Percentiles rank a stretch among this genome's conserved stretches.
These are phyloP conservation scores for Chloropicon primus DNA, from an alignment of 139 green algal species.

Conservation along the genomic window DNA sequence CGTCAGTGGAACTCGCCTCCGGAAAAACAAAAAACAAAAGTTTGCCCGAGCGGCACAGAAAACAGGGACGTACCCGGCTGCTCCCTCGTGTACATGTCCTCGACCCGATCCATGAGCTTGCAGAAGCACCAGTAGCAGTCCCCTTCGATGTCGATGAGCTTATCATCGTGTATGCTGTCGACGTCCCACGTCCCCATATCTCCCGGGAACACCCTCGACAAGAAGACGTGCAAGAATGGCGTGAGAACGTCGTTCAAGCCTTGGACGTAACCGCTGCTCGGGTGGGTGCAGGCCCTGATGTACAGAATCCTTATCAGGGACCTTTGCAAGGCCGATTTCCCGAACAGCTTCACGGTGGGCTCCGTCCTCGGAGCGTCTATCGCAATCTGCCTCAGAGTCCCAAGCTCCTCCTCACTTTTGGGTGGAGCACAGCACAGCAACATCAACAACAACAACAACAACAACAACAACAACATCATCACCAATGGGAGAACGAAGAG, in stretches of 20 bases:
- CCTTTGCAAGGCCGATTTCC: conserved; percentile 61
- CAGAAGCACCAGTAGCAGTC: conserved; percentile 93
- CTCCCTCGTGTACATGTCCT: conserved; percentile 95
- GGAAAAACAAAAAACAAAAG: no score
- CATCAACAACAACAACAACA: not conserved
- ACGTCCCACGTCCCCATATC: conserved; percentile 46
- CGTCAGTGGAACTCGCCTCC: no score
- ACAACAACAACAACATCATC: no score
- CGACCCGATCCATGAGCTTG: conserved; percentile 34
- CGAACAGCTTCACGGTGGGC: conserved; percentile 75
- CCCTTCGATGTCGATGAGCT: conserved; percentile 39
- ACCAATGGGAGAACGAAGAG: no score
- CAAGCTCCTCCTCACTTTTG: conserved; percentile 57
- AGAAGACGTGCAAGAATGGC: conserved; percentile 85
- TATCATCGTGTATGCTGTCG: conserved; percentile 26
- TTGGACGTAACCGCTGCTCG: conserved; percentile 86
- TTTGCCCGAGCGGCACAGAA: no score
- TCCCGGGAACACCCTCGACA: conserved; percentile 52
- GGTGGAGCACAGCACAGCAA: not conserved
- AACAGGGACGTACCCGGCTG: conserved; percentile 74
- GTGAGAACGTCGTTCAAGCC: conserved; percentile 97
- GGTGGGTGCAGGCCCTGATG: conserved; percentile 75
- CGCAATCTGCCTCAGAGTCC: conserved; percentile 67
- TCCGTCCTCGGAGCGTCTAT: conserved; percentile 89
- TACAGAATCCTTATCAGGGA: conserved; percentile 80